phyloP scores from a whole-genome alignment of 176 grass and related monocot genomes.

The Aegilops tauschii region DNA sequence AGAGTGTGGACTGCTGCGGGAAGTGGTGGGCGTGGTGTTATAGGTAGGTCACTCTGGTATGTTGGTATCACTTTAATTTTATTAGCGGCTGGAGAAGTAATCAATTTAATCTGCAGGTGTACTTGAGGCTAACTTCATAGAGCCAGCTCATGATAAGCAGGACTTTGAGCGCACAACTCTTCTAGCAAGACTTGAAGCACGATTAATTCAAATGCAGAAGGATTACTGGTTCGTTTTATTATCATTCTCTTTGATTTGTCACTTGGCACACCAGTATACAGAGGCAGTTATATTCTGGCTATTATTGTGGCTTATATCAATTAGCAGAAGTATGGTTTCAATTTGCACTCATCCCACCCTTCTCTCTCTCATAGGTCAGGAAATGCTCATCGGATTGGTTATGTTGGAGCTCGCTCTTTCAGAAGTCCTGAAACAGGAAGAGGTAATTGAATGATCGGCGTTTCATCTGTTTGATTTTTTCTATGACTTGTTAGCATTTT shows the following conservation, averaged over 20 bases:
- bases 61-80: slow-evolving; percentile 7
- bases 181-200: slow-evolving; percentile 79
- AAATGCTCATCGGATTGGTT: slow-evolving; percentile 83
- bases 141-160: slow-evolving; percentile 99
- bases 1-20: slow-evolving; percentile 90
- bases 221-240: slow-evolving; percentile 72
- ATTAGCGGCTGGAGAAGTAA: slow-evolving; percentile 10
- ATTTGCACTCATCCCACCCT: background rate
- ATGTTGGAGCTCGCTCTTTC: slow-evolving; percentile 45
- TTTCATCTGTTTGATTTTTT: background rate
- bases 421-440: slow-evolving; percentile 35
- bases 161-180: slow-evolving; percentile 97
- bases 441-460: slow-evolving; percentile 34
- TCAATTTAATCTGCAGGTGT: slow-evolving; percentile 57
- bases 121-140: slow-evolving; percentile 93
- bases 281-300: slow-evolving; percentile 1
- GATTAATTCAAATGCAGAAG: slow-evolving; percentile 92
- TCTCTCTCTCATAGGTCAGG: slow-evolving; percentile 47
- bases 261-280: background rate
- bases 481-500: slow-evolving; percentile 20
- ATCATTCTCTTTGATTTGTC: background rate
- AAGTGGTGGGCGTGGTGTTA: slow-evolving; percentile 96
- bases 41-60: slow-evolving; percentile 56
- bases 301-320: background rate
- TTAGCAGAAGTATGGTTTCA: slow-evolving; percentile 1